A percentile compares a stretch with the other conserved stretches of the same genome.
phyloP scores from a whole-genome alignment of 495 filamentous ascomycete genomes.

The Thermothielavioides terrestris region DNA sequence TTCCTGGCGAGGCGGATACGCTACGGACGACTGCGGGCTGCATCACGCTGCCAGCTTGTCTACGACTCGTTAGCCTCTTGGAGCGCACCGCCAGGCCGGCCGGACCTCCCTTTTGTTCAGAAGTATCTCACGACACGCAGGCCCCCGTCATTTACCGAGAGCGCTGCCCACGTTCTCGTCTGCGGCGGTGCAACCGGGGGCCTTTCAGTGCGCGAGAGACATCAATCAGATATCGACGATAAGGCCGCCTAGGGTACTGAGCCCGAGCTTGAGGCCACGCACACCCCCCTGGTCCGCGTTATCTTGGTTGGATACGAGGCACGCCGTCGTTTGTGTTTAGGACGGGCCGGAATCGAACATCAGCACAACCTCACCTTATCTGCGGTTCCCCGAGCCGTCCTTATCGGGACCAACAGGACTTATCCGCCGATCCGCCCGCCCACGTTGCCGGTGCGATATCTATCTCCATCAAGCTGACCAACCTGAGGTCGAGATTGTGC shows the following conservation, averaged over 20 bases:
- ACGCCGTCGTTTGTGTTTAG: not conserved
- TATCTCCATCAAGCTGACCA: not conserved
- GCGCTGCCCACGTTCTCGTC: not conserved
- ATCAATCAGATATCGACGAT: conserved; percentile 4
- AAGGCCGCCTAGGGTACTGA: conserved; percentile 2
- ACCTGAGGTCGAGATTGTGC: not conserved
- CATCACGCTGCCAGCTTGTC: conserved; percentile 9
- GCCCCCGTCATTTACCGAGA: not conserved
- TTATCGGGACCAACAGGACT: not conserved
- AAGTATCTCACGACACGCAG: not conserved
- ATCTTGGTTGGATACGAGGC: not conserved
- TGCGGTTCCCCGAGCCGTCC: not conserved
- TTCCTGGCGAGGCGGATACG: too few species aligned
- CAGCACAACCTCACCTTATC: conserved; percentile 1
- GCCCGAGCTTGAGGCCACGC: not conserved
- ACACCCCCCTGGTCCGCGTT: not conserved
- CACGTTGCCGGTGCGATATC: not conserved
- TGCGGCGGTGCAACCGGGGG: not conserved
- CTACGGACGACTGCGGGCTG: conserved; percentile 7
- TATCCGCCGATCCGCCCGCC: conserved; percentile 1
- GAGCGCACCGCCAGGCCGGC: not conserved
- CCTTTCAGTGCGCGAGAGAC: not conserved
- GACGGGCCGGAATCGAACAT: not conserved
- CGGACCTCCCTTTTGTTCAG: not conserved
- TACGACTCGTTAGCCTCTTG: not conserved